Evolutionary conservation across 2,329 filamentous ascomycete species (phyloP).

Genomic region (Trichoderma endophyticum): DNA sequence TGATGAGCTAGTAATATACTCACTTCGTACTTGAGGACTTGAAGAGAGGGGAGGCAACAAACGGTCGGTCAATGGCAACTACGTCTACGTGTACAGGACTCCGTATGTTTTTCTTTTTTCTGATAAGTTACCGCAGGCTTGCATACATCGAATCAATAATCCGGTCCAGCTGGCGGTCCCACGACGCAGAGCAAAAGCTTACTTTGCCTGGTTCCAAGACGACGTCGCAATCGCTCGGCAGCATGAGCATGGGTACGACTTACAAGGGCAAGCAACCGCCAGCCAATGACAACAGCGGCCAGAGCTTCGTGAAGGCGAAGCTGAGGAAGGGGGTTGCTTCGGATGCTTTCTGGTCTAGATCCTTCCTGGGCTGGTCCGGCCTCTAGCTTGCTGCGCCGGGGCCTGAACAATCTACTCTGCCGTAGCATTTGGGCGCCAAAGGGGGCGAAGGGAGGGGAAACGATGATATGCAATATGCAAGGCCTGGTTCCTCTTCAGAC

Average conservation of each 20-base stretch:
- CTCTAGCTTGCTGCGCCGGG: constrained; percentile 12
- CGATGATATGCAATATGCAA: not conserved
- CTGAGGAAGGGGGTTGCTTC: constrained; percentile 12
- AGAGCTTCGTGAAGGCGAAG: constrained; percentile 9
- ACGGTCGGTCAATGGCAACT: not conserved
- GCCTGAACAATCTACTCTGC: constrained; percentile 12
- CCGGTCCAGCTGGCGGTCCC: not conserved
- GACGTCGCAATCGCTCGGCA: constrained; percentile 3
- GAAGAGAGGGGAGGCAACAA: not conserved
- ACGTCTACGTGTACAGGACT: not conserved
- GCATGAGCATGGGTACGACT: constrained; percentile 5
- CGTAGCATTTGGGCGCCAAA: constrained; percentile 12
- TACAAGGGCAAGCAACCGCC: not conserved
- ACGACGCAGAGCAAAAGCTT: constrained; percentile 4
- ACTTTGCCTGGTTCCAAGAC: not conserved
- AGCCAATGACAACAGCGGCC: not conserved
- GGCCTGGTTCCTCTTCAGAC: not conserved
- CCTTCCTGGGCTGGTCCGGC: constrained; percentile 4
- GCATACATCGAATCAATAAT: not conserved
- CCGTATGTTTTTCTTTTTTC: not conserved
- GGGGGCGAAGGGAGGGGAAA: not conserved
- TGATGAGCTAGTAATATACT: constrained; percentile 1
- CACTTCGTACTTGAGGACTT: not conserved
- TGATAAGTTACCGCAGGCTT: not conserved
- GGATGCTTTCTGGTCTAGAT: constrained; percentile 6